Evolutionary conservation across 2,329 filamentous ascomycete genomes (phyloP).

Genomic region (Mollisiaceae sp.): DNA sequence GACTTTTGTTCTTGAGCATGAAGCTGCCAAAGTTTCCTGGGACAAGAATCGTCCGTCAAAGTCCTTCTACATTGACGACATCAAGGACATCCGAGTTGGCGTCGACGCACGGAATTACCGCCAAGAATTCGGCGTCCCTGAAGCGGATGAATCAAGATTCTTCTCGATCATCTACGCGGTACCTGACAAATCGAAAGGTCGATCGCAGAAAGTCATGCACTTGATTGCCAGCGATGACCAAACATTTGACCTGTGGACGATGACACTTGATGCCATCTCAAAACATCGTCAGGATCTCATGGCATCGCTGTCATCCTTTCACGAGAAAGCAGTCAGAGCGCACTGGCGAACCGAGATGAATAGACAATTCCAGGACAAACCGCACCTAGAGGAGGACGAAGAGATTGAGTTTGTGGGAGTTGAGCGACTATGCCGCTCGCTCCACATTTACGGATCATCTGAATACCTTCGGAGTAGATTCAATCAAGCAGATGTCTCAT

Average conservation of each 20-base stretch:
- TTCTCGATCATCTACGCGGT: conserved; percentile 90
- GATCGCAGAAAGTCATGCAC: conserved; percentile 78
- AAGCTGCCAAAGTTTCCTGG: conserved; percentile 88
- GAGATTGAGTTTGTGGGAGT: conserved; percentile 79
- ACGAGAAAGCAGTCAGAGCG: conserved; percentile 78
- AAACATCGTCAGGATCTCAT: conserved; percentile 89
- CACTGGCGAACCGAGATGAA: conserved; percentile 90
- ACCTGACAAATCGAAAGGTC: conserved; percentile 75
- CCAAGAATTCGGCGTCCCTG: conserved; percentile 76
- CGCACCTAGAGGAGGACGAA: conserved; percentile 63
- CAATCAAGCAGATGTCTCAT: conserved; percentile 68
- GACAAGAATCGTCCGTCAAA: conserved; percentile 79
- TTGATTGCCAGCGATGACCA: conserved; percentile 78
- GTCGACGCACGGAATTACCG: conserved; percentile 87
- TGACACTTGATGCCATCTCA: conserved; percentile 81
- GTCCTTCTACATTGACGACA: conserved; percentile 91
- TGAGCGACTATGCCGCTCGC: conserved; percentile 81
- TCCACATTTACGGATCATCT: conserved; percentile 90
- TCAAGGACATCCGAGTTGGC: conserved; percentile 85
- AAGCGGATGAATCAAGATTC: conserved; percentile 73
- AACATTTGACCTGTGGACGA: conserved; percentile 79
- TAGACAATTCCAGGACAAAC: conserved; percentile 62
- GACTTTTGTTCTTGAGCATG: conserved; percentile 74
- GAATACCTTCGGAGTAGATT: conserved; percentile 77
- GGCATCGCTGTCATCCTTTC: conserved; percentile 85